These are phyloP conservation scores for Aspergillus latus DNA, from an alignment of 2,329 filamentous ascomycete genomes.

Conservation along the genomic window DNA sequence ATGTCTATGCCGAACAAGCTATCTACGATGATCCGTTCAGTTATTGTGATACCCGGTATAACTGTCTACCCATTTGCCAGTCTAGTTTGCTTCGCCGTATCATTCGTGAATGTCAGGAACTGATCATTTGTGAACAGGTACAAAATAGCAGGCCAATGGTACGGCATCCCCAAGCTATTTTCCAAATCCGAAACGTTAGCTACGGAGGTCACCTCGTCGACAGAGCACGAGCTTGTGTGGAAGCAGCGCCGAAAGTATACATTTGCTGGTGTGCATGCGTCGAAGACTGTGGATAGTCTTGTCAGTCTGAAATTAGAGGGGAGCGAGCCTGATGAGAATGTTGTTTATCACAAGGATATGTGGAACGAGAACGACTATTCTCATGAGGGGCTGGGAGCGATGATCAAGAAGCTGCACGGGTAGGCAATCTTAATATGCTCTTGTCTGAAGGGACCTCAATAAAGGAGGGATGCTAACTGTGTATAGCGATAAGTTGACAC, in stretches of 20 bases:
- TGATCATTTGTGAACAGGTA: background rate
- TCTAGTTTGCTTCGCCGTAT: too few species aligned
- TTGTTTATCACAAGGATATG: constrained; percentile 19
- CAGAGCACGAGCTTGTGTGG: constrained; percentile 10
- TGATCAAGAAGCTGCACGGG: constrained; percentile 17
- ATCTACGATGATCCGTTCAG: constrained; percentile 18
- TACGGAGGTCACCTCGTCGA: constrained; percentile 7
- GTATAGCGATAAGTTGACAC: constrained; percentile 13
- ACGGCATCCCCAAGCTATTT: constrained; percentile 16
- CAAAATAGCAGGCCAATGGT: constrained; percentile 18
- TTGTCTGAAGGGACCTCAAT: background rate
- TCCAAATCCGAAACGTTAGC: constrained; percentile 12
- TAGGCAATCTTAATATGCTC: background rate
- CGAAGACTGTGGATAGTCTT: constrained; percentile 13
- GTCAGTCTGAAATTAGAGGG: constrained; percentile 11
- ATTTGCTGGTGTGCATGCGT: constrained; percentile 2
- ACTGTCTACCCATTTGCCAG: background rate
- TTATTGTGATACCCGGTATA: constrained; percentile 17
- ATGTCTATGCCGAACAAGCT: constrained; percentile 13
- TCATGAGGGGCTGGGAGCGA: constrained; percentile 12
- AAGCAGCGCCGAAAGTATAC: constrained; percentile 17
- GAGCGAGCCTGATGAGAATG: constrained; percentile 8
- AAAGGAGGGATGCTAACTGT: background rate
- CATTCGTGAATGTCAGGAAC: background rate
- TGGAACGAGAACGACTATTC: constrained; percentile 14